Base-by-base conservation (phyloP, 768 basidiomycete species). In the Baorangia bicolor region DNA sequence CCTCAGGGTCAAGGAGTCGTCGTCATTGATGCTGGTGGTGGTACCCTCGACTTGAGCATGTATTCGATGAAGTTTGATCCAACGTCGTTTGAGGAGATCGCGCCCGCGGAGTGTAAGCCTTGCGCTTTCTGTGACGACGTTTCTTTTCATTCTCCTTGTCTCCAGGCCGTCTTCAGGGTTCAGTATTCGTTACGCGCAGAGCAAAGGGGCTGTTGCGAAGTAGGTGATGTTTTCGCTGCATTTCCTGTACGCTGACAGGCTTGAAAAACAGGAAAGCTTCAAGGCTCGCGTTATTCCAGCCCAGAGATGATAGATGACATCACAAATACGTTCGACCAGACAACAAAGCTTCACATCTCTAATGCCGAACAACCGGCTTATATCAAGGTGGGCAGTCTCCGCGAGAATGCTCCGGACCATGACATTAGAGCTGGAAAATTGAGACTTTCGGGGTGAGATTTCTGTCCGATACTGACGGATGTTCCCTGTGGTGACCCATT, bases 11-110 rank as follows among this genome's bases (percentile, higher is more conserved):
- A 70, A 25, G 72, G 73, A 0, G 62, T 81, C 7, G 68, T 81
- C 11, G 65, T 82, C 20, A 73, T 81, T 9, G 80, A 83, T 59
- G 78, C 78, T 10, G 82, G 81, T 16, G 77, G 78, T 6, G 71
- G 73, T 0, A 77, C 73, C 1, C 45, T 74, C 8, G 76, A 76
- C 49, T n/a, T 76, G 21, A 80, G 78, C 53, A 72, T 68, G 48
- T 76, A 66, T 66, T 69, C 58, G n/a, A 72, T 78, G 67, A 73
- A 69, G 37, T 59, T 68, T 8, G 13, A 62, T 12, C 71, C 74
- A 63, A 50, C 69, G 59, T 60, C 59, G 2, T 72, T 76, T 31
- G 61, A 78, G 41, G 74, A 77, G 55, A 60, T 77, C 31, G 61
- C 65, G 21, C 62, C 69, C 5, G 62, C 68, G 9, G 68, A 69